These are phyloP conservation scores for Fusarium citri DNA, from an alignment of 2,329 filamentous ascomycete species.

Conservation along the genomic window DNA sequence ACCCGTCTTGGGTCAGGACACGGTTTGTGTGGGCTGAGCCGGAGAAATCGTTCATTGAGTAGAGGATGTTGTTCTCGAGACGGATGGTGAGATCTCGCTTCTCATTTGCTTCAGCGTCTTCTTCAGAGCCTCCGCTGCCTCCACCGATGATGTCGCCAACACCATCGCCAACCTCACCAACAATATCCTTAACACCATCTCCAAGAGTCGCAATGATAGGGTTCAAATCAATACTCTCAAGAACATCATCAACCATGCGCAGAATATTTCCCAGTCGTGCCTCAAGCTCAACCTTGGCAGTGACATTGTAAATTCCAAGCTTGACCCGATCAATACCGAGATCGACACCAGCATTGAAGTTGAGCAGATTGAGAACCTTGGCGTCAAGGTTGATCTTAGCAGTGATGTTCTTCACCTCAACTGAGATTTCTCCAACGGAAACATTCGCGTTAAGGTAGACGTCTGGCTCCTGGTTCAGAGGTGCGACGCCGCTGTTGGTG, in stretches of 20 bases:
- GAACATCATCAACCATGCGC: slow-evolving; percentile 30
- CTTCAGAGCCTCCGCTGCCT: neutral
- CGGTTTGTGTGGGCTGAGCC: slow-evolving; percentile 27
- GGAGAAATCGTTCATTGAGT: slow-evolving; percentile 31
- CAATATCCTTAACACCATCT: slow-evolving; percentile 13
- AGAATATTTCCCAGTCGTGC: slow-evolving; percentile 23
- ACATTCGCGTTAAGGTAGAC: slow-evolving; percentile 28
- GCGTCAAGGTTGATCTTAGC: slow-evolving; percentile 30
- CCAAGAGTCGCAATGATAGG: slow-evolving; percentile 23
- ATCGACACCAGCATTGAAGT: slow-evolving; percentile 31
- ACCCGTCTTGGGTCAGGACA: slow-evolving; percentile 26
- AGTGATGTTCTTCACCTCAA: slow-evolving; percentile 26
- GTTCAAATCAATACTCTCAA: slow-evolving; percentile 26
- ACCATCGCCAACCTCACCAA: slow-evolving; percentile 12
- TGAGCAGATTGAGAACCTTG: slow-evolving; percentile 28
- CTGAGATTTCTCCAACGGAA: slow-evolving; percentile 23
- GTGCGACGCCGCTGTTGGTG: slow-evolving; percentile 16
- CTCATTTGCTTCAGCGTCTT: neutral
- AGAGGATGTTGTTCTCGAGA: slow-evolving; percentile 26
- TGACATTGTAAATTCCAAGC: slow-evolving; percentile 31
- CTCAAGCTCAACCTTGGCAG: slow-evolving; percentile 29
- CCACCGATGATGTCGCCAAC: neutral
- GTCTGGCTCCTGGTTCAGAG: slow-evolving; percentile 22
- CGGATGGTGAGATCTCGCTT: slow-evolving; percentile 26
- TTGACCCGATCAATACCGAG: slow-evolving; percentile 27